Evolutionary conservation across 768 basidiomycete species (phyloP), one percentile per base, ranked within the genome.

Genomic region (Tricholoma saponaceum): DNA sequence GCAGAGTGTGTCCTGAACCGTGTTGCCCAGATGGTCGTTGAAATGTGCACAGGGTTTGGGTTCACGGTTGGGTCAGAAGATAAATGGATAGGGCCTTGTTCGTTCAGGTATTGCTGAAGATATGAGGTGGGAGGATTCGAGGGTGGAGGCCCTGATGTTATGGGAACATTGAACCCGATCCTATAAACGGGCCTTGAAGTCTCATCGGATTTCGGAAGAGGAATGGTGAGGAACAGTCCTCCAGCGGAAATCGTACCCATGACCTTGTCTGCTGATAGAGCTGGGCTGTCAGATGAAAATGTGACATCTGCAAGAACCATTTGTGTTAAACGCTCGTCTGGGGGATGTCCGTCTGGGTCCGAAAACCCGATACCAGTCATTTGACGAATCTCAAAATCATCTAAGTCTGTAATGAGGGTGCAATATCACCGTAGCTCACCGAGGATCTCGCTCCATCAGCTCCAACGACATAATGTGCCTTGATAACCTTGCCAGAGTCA

Each of bases 391-490:
- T 83, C 51, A 37, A 44, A 33, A 49, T 12, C 8, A 18, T 16
- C 32, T 26, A 52, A 55, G 33, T 18, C 18, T 30, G 20, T 2
- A 7, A 41, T 3, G 41, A 22, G 39, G 13, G 23, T 53, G 8
- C n/a, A 30, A 44, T 6, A 28, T 41, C 47, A 51, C 8, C 5
- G 12, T 33, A 5, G 51, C 59, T 63, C 61, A 82, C 82, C 32
- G 64, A 61, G 0, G 81, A 83, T 56, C 65, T 72, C 2, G 79
- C 68, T 3, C 83, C 82, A 62, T 84, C 82, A 5, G 82, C 80
- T 22, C 78, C 82, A 30, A 83, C 61, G 4, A 83, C 75, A 63
- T 80, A 82, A 32, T 72, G 73, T 13, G 81, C 66, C 3, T 66
- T 72, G 35, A 83, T 72, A 12, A 68, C 63, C 33, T 72, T 72